These are phyloP conservation scores for Perkinsus olseni DNA, from an alignment of 169 alveolate genomes.

Conservation along the genomic window DNA sequence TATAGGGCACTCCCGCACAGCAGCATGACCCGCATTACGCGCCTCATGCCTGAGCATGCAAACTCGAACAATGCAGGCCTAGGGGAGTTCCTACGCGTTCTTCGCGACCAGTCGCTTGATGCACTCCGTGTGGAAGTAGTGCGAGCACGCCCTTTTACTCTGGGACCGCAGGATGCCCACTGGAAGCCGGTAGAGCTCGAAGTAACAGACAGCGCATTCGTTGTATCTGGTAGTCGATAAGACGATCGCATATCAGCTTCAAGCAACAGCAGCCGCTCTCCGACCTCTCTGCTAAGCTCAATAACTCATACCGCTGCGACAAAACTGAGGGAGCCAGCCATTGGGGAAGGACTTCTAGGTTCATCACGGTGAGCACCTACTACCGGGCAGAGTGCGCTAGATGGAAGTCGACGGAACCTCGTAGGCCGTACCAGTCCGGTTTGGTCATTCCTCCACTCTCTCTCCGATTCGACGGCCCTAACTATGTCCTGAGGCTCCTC, in stretches of 20 bases:
- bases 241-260: too few species aligned
- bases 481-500: not conserved
- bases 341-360: not conserved
- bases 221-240: not conserved
- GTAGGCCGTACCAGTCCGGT: not conserved
- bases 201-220: not conserved
- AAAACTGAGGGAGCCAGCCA: not conserved
- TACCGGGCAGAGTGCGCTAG: not conserved
- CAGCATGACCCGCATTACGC: not conserved
- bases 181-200: not conserved
- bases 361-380: not conserved
- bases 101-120: not conserved
- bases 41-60: not conserved
- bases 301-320: not conserved
- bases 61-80: not conserved
- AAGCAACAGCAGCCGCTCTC: not conserved
- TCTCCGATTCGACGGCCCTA: not conserved
- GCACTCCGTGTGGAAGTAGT: not conserved
- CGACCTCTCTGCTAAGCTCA: not conserved
- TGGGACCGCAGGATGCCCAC: not conserved
- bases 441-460: not conserved
- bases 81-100: not conserved
- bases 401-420: not conserved
- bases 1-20: not conserved
- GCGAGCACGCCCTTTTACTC: not conserved